Percentiles rank a stretch among this genome's conserved stretches.
These are phyloP conservation scores for Microbotryum silenes-acaulis DNA, from an alignment of 1,284 basidiomycete genomes.

Conservation along the genomic window DNA sequence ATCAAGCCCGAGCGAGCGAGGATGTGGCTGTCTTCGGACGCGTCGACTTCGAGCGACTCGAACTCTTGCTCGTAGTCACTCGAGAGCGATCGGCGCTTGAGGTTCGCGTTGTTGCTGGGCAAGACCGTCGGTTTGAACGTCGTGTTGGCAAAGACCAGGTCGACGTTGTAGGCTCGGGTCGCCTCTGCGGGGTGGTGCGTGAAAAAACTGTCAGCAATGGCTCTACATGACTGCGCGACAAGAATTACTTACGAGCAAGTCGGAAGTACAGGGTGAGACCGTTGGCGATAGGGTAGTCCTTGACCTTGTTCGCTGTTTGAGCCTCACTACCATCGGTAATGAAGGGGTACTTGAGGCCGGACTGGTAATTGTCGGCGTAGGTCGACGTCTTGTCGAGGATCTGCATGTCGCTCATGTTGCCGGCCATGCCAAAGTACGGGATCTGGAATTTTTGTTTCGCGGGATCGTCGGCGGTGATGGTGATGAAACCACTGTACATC, in stretches of 20 bases:
- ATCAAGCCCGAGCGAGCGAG: no score
- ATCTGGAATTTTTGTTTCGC: neutral
- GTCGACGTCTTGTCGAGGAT: conserved; percentile 1
- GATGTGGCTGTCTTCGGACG: no score
- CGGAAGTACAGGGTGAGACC: conserved; percentile 14
- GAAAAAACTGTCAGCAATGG: no score
- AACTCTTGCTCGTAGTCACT: no score
- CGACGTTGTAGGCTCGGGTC: conserved; percentile 5
- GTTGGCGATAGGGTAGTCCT: neutral
- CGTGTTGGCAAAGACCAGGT: conserved; percentile 10
- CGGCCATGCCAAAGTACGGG: conserved; percentile 11
- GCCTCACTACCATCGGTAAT: conserved; percentile 17
- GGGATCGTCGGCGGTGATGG: neutral
- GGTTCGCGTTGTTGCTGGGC: neutral
- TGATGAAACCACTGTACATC: conserved; percentile 11
- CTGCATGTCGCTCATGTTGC: conserved; percentile 7
- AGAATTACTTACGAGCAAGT: conserved; percentile 4
- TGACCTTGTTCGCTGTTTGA: neutral
- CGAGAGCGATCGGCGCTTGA: no score
- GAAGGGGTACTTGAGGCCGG: conserved; percentile 17
- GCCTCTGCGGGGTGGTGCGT: neutral
- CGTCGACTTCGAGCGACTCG: no score
- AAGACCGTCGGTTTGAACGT: conserved; percentile 12
- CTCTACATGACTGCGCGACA: no score
- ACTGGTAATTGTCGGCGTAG: no score